Conservation (phyloP, 2,329 filamentous ascomycete species). For the Endocalyx cinctus region DNA sequence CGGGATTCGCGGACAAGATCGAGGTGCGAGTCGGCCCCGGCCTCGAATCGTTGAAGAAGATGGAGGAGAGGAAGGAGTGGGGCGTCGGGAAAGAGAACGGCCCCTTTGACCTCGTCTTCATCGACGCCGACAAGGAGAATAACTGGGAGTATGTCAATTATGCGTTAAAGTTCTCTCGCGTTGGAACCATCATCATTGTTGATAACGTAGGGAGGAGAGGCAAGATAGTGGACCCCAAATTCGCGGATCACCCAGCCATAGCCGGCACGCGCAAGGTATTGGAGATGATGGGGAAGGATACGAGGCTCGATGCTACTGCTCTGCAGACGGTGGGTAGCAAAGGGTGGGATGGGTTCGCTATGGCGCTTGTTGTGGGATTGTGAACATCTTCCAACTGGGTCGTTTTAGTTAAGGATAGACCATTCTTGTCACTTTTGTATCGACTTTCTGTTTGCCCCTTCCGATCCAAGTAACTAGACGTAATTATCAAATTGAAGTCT, state of each 20-base stretch:
- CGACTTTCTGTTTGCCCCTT: too few species aligned
- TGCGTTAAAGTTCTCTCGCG: background rate
- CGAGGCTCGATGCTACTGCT: slow-evolving; percentile 9
- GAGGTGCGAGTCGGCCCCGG: slow-evolving; percentile 9
- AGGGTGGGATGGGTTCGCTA: slow-evolving; percentile 14
- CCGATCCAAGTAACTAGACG: too few species aligned
- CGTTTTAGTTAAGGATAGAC: background rate
- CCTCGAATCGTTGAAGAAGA: slow-evolving; percentile 7
- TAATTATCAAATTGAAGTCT: too few species aligned
- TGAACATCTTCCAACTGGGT: background rate
- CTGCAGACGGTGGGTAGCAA: slow-evolving; percentile 15
- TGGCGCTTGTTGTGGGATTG: slow-evolving; percentile 10
- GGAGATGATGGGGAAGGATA: slow-evolving; percentile 11
- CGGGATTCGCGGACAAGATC: slow-evolving; percentile 10
- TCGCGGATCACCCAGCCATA: slow-evolving; percentile 1
- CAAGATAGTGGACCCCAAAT: slow-evolving; percentile 5
- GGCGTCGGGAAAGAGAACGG: background rate
- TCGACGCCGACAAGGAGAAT: slow-evolving; percentile 7
- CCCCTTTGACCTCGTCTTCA: slow-evolving; percentile 11
- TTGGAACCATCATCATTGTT: background rate
- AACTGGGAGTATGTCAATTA: slow-evolving; percentile 1
- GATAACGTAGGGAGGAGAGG: background rate
- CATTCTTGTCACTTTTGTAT: too few species aligned
- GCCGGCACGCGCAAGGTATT: slow-evolving; percentile 8
- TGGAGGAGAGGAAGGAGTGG: slow-evolving; percentile 8